Percentiles rank a stretch among this genome's conserved stretches.
These are phyloP conservation scores for Dichotomopilus funicola DNA, from an alignment of 2,329 filamentous ascomycete genomes.

Conservation along the genomic window DNA sequence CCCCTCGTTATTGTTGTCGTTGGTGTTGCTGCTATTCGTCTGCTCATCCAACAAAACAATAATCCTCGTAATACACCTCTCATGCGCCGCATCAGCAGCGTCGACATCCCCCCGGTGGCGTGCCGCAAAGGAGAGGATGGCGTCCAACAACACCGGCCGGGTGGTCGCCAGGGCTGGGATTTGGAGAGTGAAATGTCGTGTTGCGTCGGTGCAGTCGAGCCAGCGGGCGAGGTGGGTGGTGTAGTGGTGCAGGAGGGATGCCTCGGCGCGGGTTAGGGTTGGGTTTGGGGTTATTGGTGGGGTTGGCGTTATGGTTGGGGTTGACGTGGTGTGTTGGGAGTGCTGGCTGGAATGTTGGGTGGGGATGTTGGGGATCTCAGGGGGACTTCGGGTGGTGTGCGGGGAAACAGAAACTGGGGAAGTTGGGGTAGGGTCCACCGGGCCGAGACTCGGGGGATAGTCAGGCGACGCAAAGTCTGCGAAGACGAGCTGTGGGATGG, in stretches of 20 bases:
- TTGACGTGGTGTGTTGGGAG: too few species aligned
- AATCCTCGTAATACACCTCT: not conserved
- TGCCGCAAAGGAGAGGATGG: not conserved
- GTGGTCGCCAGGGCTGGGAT: not conserved
- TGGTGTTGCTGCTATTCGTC: too few species aligned
- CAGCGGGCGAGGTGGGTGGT: not conserved
- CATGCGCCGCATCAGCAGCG: not conserved
- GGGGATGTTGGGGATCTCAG: too few species aligned
- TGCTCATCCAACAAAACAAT: not conserved
- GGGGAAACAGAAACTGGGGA: too few species aligned
- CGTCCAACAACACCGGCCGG: not conserved
- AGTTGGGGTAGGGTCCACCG: too few species aligned
- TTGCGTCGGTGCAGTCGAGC: constrained; percentile 1
- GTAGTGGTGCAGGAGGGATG: not conserved
- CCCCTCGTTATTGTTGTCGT: too few species aligned
- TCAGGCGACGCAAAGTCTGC: too few species aligned
- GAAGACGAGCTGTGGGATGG: too few species aligned
- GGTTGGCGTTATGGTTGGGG: not conserved
- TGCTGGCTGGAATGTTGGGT: too few species aligned
- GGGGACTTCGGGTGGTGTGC: too few species aligned
- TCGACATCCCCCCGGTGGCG: not conserved
- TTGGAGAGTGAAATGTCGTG: not conserved
- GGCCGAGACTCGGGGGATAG: too few species aligned
- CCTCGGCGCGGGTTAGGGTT: not conserved
- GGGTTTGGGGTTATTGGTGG: not conserved